Base-by-base conservation (phyloP, 805 yeast species). In the Saccharomycopsis fibuligera region DNA sequence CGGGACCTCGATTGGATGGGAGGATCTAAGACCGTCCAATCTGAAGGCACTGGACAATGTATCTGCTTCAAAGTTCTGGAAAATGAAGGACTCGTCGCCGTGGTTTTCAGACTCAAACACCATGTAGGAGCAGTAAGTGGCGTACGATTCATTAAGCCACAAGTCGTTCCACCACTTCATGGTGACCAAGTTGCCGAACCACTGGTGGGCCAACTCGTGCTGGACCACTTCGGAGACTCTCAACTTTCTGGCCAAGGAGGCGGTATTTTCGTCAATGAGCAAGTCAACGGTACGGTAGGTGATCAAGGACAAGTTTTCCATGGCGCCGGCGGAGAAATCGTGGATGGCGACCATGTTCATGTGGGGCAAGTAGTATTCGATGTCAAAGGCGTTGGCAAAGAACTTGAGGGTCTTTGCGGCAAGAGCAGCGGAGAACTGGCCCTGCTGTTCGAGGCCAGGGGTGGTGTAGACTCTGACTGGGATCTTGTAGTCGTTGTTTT, bases 111-210 rank as follows among this genome's bases (percentile, higher is more conserved):
- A 83, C 61, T 78, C 82, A 89, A 91, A 86, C 3, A 91, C 85
- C 83, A 83, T 84, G 87, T 91, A 86, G 25, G 54, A 49, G 37
- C 55, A 52, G 38, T 51, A 53, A 47, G 95, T 86, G 43, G 95
- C 95, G 58, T 86, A 86, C 41, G 93, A 91, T 69, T 86, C 95
- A 62, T 86, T 86, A 58, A 86, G 75, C 91, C 93, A 86, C 60
- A 86, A 74, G 56, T 87, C 91, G 65, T 84, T 87, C 95, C 95
- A 86, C 83, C 87, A 86, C 61, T 85, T 90, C 95, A 86, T 86
- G 47, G 95, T 86, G 52, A 86, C 95, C 66, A 86, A 73, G 66
- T 86, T 83, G 62, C 95, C 95, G 60, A 86, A 86, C 95, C 95
- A 86, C 70, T 86, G 95, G 66, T 86, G 95, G 44, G 95, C 93